Percentiles rank a stretch among this genome's conserved stretches.
Evolutionary conservation across 2,329 filamentous ascomycete species (phyloP).

Genomic region (Cytospora leucostoma): DNA sequence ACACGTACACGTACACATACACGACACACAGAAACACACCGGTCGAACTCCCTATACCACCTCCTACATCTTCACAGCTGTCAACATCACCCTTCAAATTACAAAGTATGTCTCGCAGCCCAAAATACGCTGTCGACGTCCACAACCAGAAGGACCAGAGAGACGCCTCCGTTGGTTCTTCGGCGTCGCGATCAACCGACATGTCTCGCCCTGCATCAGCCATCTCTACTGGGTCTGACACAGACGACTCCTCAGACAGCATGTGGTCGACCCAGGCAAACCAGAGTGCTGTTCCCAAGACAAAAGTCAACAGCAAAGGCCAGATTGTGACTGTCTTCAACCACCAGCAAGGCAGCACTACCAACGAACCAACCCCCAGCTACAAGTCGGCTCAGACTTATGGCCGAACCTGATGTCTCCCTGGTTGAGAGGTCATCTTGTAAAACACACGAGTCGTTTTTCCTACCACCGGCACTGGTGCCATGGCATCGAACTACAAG

Average conservation of each 20-base stretch:
- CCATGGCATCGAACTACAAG: background rate
- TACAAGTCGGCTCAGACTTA: conserved; percentile 11
- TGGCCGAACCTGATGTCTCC: background rate
- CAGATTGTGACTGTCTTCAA: conserved; percentile 25
- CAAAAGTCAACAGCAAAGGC: conserved; percentile 18
- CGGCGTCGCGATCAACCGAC: conserved; percentile 12
- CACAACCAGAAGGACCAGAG: conserved; percentile 10
- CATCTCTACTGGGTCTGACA: conserved; percentile 16
- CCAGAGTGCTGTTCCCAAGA: conserved; percentile 18
- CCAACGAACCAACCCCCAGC: conserved; percentile 7
- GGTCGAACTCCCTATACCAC: background rate
- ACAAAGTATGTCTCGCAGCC: conserved; percentile 18
- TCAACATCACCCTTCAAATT: background rate
- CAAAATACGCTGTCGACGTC: conserved; percentile 17
- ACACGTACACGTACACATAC: too few relatives aligned
- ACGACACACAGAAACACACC: background rate
- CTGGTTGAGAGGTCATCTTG: background rate
- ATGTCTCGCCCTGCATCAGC: conserved; percentile 13
- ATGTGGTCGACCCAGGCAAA: conserved; percentile 4
- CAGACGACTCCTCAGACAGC: background rate
- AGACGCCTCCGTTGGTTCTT: conserved; percentile 17
- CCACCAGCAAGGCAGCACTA: conserved; percentile 1
- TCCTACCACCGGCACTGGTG: background rate
- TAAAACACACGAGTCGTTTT: background rate
- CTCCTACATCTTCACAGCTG: background rate